A percentile compares a stretch with the other conserved stretches of the same genome.
phyloP scores from a whole-genome alignment of 352 stramenopile genomes.

The Phytophthora pluvialis region DNA sequence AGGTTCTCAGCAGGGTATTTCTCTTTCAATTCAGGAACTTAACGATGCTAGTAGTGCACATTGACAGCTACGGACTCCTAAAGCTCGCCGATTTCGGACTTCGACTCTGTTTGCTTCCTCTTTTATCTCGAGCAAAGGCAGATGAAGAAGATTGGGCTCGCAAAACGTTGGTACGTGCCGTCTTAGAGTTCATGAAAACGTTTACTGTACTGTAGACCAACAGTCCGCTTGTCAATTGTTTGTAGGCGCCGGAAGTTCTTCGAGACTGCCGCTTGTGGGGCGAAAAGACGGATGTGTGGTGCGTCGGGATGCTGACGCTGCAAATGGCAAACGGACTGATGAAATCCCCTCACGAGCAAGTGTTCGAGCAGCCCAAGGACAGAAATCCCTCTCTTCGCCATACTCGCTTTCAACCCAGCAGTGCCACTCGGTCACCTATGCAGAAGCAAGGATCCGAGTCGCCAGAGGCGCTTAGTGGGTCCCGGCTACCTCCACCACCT shows the following conservation, averaged over 20 bases:
- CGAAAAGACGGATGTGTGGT: slow-evolving; percentile 64
- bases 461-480: background rate
- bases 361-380: slow-evolving; percentile 4
- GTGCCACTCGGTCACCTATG: slow-evolving; percentile 9
- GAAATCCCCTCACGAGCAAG: slow-evolving; percentile 1
- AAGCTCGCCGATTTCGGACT: slow-evolving; percentile 67
- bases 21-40: slow-evolving; percentile 36
- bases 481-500: slow-evolving; percentile 44
- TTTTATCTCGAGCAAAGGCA: background rate
- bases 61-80: slow-evolving; percentile 64
- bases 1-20: background rate
- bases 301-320: slow-evolving; percentile 56
- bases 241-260: slow-evolving; percentile 39
- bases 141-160: slow-evolving; percentile 13
- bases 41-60: slow-evolving; percentile 54
- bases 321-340: slow-evolving; percentile 54
- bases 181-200: background rate
- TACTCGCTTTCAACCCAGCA: slow-evolving; percentile 13
- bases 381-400: slow-evolving; percentile 15
- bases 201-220: background rate
- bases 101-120: slow-evolving; percentile 21
- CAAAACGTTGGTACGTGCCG: slow-evolving; percentile 13
- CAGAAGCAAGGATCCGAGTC: slow-evolving; percentile 18
- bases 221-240: background rate
- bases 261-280: slow-evolving; percentile 16